A percentile compares a stretch with the other conserved stretches of the same genome.
Conservation (phyloP, 78 protist species). For the Fonticula alba region DNA sequence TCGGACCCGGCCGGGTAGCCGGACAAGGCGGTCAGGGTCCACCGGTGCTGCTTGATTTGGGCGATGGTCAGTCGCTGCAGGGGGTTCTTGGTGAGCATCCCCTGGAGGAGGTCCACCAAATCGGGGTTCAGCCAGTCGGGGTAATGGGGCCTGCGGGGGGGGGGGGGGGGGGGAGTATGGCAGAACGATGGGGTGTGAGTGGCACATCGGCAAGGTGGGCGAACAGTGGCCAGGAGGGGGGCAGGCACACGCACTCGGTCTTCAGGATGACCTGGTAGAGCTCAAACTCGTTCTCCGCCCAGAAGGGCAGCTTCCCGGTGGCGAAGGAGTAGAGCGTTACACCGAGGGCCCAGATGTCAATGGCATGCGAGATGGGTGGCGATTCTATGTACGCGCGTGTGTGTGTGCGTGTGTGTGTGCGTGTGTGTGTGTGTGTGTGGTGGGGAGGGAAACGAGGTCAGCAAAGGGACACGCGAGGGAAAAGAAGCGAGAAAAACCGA, state of each 20-base stretch:
- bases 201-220: background rate
- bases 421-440: no score
- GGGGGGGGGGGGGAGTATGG: background rate
- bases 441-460: no score
- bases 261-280: background rate
- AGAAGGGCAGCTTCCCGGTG: slow-evolving; percentile 16
- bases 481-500: no score
- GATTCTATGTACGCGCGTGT: no score
- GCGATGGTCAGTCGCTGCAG: background rate
- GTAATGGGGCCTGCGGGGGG: background rate
- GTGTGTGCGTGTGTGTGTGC: no score
- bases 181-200: background rate
- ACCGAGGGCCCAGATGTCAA: slow-evolving; percentile 36
- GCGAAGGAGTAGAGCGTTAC: slow-evolving; percentile 18
- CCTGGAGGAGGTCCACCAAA: slow-evolving; percentile 1
- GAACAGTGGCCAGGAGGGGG: no score
- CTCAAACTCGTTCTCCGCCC: background rate
- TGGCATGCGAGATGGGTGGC: slow-evolving; percentile 2
- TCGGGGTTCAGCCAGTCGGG: no score
- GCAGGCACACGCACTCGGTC: background rate
- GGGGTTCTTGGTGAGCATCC: slow-evolving; percentile 13
- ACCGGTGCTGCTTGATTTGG: no score
- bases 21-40: no score
- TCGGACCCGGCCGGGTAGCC: no score
- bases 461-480: no score